phyloP scores from a whole-genome alignment of 2,329 filamentous ascomycete genomes.

The Pochonia chlamydosporia region DNA sequence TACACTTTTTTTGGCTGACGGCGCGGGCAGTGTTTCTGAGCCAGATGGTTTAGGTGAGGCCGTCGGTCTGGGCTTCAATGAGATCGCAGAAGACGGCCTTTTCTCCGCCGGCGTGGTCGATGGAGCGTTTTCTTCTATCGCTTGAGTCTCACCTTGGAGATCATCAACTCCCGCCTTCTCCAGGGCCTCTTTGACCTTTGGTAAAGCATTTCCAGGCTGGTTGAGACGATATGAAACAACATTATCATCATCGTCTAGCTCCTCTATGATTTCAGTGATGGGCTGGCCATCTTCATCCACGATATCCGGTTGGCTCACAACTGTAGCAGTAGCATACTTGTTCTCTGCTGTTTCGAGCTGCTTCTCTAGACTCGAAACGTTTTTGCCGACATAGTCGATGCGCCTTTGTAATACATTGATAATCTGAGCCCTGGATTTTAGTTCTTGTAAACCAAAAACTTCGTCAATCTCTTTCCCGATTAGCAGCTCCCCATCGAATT shows the following conservation, averaged over 20 bases:
- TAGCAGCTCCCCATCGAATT: conserved; percentile 58
- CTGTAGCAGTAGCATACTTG: conserved; percentile 58
- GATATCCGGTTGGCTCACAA: conserved; percentile 54
- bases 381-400: conserved; percentile 84
- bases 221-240: conserved; percentile 64
- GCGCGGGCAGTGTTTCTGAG: neutral
- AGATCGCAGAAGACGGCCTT: neutral
- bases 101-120: neutral
- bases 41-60: neutral
- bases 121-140: neutral
- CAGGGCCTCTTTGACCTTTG: conserved; percentile 65
- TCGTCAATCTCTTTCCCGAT: conserved; percentile 50
- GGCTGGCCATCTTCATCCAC: conserved; percentile 66
- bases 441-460: conserved; percentile 29
- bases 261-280: conserved; percentile 85
- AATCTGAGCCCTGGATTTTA: conserved; percentile 37
- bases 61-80: neutral
- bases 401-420: conserved; percentile 61
- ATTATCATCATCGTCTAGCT: conserved; percentile 86
- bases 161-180: conserved; percentile 68
- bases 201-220: conserved; percentile 60
- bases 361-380: conserved; percentile 68
- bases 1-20: conserved; percentile 48
- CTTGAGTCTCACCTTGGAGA: conserved; percentile 15
- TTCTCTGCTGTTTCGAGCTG: conserved; percentile 65